Base-by-base conservation (phyloP, 192 early-diverging fungal species). In the Linnemannia exigua region DNA sequence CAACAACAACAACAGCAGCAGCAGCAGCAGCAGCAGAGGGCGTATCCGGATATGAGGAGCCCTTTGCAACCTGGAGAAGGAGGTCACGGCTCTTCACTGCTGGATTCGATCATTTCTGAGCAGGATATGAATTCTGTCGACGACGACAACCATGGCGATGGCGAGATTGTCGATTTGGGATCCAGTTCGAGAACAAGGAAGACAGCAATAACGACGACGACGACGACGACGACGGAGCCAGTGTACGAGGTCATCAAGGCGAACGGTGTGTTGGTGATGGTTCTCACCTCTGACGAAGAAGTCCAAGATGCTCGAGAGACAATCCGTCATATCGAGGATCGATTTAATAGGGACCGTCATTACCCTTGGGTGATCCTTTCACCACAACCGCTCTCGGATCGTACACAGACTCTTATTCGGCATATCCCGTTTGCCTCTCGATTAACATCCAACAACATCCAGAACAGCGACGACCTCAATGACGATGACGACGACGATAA, bases 321-420 rank as follows among this genome's bases (percentile, higher is more conserved):
- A 0, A 70, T 93, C 79, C 87, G 91, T 17, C 89, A 92, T 44
- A 76, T 95, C 4, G 93, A 95, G 74, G 90, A 92, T 70, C 88
- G 93, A 44, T 95, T 95, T 74, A 95, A 95, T 73, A 77, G 87
- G 8, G 71, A 68, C 37, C 90, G 90, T 51, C 88, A 93, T 50
- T 96, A 96, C 79, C 95, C 95, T 12, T 96, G 95, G 81, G 54
- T 96, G 44, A 91, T 95, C 50, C 87, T 96, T 0, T 94, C 95
- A 79, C 91, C 94, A 68, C 73, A 89, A 66, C 94, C 93, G 5
- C 94, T 95, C 66, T 76, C 91, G 12, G 72, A 90, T 0, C 75
- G 89, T 35, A 94, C 95, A 74, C 90, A 87, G 87, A 79, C 68
- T 12, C 68, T 73, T 11, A 76, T 90, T 0, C 77, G 81, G 0